Base-by-base conservation (phyloP, 306 rosid species). In the Senna tora region DNA sequence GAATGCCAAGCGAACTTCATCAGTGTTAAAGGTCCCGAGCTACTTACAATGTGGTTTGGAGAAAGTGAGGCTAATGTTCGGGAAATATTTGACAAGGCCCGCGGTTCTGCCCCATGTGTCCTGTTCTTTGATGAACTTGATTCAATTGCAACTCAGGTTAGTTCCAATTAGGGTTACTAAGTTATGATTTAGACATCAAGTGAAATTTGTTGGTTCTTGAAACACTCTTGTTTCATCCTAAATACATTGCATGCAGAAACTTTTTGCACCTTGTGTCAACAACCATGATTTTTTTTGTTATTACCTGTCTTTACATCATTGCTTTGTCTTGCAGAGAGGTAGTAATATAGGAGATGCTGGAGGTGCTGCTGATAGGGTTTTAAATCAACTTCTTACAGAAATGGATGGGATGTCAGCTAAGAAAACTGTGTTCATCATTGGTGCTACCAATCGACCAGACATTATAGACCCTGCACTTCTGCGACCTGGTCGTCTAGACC, bases 271-370 rank as follows among this genome's bases (percentile, higher is more conserved):
- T 36, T 36, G 7, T 17, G 47, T 9, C 47, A 17, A 9, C 15
- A 1, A 2, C 5, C 5, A 39, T 19, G 51, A 19, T 39, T 28
- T n/a, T n/a, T n/a, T 19, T 19, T 13, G 25, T 17, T 34, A 4
- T 36, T 19, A 17, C 36, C 10, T 20, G 50, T 62, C 33, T 10
- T n/a, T 4, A 63, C 6, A 20, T 41, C 7, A 19, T 63, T 21
- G 53, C 69, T 25, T 19, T 50, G 36, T 32, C 67, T 63, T 69
- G 75, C 78, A 88, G 93, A 84, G 93, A 77, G 93, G 93, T 36
- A 75, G 90, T 65, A 88, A 90, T 21, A 87, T 84, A n/a, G 93
- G 93, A 39, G 93, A 88, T 78, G 93, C 89, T n/a, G 93, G 93
- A 1, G 93, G 93, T 75, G 93, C 93, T 69, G 93, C 90, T 42